These are phyloP conservation scores for Phytophthora colocasiae DNA, from an alignment of 352 stramenopile species.

Conservation along the genomic window DNA sequence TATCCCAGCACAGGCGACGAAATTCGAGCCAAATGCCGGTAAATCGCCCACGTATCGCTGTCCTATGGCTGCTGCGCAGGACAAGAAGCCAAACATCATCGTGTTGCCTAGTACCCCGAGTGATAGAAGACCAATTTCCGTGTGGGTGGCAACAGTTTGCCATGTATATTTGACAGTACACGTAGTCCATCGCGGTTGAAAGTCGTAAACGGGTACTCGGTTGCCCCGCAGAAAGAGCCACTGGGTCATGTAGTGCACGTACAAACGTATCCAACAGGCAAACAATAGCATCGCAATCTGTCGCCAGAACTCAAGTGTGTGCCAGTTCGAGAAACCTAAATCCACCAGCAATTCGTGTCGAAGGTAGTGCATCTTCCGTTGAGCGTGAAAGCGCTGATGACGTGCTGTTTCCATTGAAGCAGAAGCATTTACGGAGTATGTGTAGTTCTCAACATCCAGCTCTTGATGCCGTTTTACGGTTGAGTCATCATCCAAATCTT, in stretches of 20 bases:
- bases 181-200: slow-evolving; percentile 65
- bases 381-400: slow-evolving; percentile 65
- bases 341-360: slow-evolving; percentile 84
- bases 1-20: slow-evolving; percentile 82
- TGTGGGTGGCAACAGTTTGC: slow-evolving; percentile 59
- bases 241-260: slow-evolving; percentile 90
- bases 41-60: slow-evolving; percentile 70
- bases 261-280: slow-evolving; percentile 89
- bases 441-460: slow-evolving; percentile 56
- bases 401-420: slow-evolving; percentile 54
- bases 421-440: slow-evolving; percentile 59
- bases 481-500: slow-evolving; percentile 14
- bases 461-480: slow-evolving; percentile 3
- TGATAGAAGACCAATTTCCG: slow-evolving; percentile 76
- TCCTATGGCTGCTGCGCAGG: slow-evolving; percentile 41
- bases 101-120: slow-evolving; percentile 65
- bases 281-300: slow-evolving; percentile 61
- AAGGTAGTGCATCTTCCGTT: slow-evolving; percentile 83
- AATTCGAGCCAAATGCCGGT: slow-evolving; percentile 74
- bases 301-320: slow-evolving; percentile 86
- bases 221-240: slow-evolving; percentile 79
- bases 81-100: slow-evolving; percentile 57
- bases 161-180: slow-evolving; percentile 90
- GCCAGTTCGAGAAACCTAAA: slow-evolving; percentile 54
- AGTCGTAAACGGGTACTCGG: slow-evolving; percentile 84